Evolutionary conservation across 768 basidiomycete species (phyloP), one percentile per base, ranked within the genome.

Genomic region (Mycena pura): DNA sequence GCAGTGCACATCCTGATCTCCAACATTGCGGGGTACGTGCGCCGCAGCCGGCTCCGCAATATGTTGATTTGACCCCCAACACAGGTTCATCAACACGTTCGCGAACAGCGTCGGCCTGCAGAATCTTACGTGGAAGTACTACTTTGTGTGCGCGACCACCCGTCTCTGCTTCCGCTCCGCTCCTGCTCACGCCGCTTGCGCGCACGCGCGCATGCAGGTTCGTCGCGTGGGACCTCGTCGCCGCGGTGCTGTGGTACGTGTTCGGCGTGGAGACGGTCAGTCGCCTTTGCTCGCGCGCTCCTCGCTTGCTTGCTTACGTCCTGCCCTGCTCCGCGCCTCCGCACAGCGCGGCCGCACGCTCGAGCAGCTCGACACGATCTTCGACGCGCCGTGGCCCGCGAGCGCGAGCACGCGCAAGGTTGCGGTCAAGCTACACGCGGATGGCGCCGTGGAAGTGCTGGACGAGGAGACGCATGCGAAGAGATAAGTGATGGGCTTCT

Each of bases 61-160:
- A 11, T 17, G 13, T 1, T 24, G 3, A 3, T 41, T 31, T 47
- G 3, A 11, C 32, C 15, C 11, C 7, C 19, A 14, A 38, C 36
- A 3, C 13, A 61, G 64, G 17, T 71, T 71, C 50, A 69, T 71
- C 65, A 71, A 71, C 38, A 71, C 70, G 11, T 71, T 71, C 39
- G 70, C 65, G 11, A 71, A 71, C 32, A 65, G 63, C 28, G 70
- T 71, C 5, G 70, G 70, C 5, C 54, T 71, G 22, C 40, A 40
- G 31, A 64, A 67, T 2, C 59, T 71, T 15, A 55, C 62, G n/a
- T 70, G 69, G 68, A 70, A 63, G 28, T 71, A 71, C 50, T 71
- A 71, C 40, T 71, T 69, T 46, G 70, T 71, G 62, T 68, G 32
- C n/a, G 28, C 4, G 28, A 9, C 13, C 8, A 10, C 22, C 11